phyloP scores from a whole-genome alignment of 495 filamentous ascomycete species.

The Trypethelium eluteriae region DNA sequence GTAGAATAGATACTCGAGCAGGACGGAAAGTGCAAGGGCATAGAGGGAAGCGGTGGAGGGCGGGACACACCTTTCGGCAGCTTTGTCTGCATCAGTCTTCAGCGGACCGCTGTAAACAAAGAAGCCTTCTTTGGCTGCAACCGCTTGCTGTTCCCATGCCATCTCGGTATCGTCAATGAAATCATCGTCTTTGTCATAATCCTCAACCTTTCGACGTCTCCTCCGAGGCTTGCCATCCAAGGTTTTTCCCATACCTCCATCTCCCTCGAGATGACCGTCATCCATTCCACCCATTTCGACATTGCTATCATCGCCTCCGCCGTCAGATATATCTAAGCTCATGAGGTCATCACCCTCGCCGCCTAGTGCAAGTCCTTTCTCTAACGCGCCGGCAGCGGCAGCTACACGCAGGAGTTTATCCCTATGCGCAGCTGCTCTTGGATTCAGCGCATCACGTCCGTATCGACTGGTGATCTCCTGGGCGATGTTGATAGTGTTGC shows the following conservation, averaged over 20 bases:
- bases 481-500: constrained; percentile 92
- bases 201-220: constrained; percentile 82
- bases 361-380: constrained; percentile 43
- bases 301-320: constrained; percentile 50
- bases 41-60: not conserved
- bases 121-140: constrained; percentile 70
- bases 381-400: constrained; percentile 72
- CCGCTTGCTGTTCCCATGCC: constrained; percentile 91
- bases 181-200: constrained; percentile 92
- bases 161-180: constrained; percentile 97
- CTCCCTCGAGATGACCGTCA: constrained; percentile 40
- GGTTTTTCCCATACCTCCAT: constrained; percentile 33
- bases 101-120: constrained; percentile 40
- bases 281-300: constrained; percentile 61
- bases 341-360: constrained; percentile 55
- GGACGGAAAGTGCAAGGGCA: not conserved
- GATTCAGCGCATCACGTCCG: constrained; percentile 88
- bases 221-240: constrained; percentile 56
- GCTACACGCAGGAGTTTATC: constrained; percentile 73
- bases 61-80: constrained; percentile 9
- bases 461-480: constrained; percentile 87
- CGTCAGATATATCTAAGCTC: constrained; percentile 35
- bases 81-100: constrained; percentile 48
- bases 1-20: not conserved
- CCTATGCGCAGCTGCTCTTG: constrained; percentile 77